Evolutionary conservation across 768 basidiomycete species (phyloP).

Genomic region (Tylopilus balloui): DNA sequence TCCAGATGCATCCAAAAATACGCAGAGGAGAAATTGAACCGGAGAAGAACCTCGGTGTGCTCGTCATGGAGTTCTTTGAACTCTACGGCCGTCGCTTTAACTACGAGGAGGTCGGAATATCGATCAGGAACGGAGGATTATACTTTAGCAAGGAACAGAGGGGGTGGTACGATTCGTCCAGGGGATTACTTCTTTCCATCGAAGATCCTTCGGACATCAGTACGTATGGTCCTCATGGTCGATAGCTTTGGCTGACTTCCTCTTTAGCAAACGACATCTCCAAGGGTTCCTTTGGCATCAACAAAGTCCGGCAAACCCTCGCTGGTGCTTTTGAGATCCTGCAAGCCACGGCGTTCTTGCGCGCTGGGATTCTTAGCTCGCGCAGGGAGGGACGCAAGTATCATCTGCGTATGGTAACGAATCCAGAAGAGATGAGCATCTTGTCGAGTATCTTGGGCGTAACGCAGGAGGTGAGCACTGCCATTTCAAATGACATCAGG

Average conservation of each 20-base stretch:
- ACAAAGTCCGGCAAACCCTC: conserved; percentile 76
- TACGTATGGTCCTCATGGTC: conserved; percentile 39
- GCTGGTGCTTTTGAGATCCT: conserved; percentile 78
- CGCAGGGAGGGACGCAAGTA: conserved; percentile 48
- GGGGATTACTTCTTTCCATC: conserved; percentile 64
- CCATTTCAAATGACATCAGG: not conserved
- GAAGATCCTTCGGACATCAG: conserved; percentile 91
- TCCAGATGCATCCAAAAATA: conserved; percentile 97
- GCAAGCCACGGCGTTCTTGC: conserved; percentile 65
- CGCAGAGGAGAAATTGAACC: conserved; percentile 84
- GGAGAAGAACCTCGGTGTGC: conserved; percentile 83
- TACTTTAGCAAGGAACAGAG: conserved; percentile 81
- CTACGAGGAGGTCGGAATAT: conserved; percentile 86
- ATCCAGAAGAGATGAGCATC: conserved; percentile 70
- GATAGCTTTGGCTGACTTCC: not conserved
- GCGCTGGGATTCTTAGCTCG: conserved; percentile 58
- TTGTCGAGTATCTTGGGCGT: conserved; percentile 76
- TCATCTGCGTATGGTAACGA: conserved; percentile 39
- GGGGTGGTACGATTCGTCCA: conserved; percentile 72
- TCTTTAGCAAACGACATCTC: conserved; percentile 87
- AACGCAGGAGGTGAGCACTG: conserved; percentile 65
- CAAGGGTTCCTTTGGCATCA: conserved; percentile 78
- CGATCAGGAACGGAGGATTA: conserved; percentile 78
- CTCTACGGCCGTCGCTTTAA: conserved; percentile 91
- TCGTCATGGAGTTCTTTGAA: conserved; percentile 97